Base-by-base conservation (phyloP, 306 rosid species). In the Glycine tomentella region DNA sequence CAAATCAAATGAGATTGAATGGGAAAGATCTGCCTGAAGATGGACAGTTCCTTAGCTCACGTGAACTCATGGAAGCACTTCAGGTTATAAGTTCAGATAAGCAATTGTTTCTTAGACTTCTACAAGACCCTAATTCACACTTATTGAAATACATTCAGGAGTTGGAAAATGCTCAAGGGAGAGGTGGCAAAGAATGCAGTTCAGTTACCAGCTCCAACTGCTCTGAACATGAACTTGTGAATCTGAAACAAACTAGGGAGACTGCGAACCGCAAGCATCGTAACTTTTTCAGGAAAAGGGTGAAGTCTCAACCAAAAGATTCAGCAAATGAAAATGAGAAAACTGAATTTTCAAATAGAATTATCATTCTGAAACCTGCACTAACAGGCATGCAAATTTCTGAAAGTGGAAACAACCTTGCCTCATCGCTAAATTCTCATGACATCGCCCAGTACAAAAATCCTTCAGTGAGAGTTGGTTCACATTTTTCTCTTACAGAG, bases 301-400 rank as follows among this genome's bases (percentile, higher is more conserved):
- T 74, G 20, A 95, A 89, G 85, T 80, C 92, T 80, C 94, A 77
- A 80, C 87, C 87, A 68, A 90, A 87, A 83, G 46, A 7, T 64
- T 80, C 71, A 76, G 50, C 72, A 8, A 81, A 84, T 73, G 87
- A 65, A 80, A 75, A 79, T 70, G 91, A 62, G 31, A 61, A 78
- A 67, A 72, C 88, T 57, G 94, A 90, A 42, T 73, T 84, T 69
- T 86, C 94, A 44, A 90, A 89, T 81, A 91, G 87, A 84, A 95
- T 95, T 75, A 97, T 92, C 42, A 91, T 92, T 81, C 74, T 95
- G 89, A 95, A 92, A 88, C 97, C 98, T 53, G 91, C 89, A 31
- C 84, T 82, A 3, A 75, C 74, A 8, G 77, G 74, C 74, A 69
- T 82, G 74, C 87, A 14, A 80, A 88, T 58, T 74, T 79, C 92